Percentiles rank a stretch among this genome's conserved stretches.
Conservation (phyloP, 768 basidiomycete genomes). For the Pleurotus citrinopileatus region DNA sequence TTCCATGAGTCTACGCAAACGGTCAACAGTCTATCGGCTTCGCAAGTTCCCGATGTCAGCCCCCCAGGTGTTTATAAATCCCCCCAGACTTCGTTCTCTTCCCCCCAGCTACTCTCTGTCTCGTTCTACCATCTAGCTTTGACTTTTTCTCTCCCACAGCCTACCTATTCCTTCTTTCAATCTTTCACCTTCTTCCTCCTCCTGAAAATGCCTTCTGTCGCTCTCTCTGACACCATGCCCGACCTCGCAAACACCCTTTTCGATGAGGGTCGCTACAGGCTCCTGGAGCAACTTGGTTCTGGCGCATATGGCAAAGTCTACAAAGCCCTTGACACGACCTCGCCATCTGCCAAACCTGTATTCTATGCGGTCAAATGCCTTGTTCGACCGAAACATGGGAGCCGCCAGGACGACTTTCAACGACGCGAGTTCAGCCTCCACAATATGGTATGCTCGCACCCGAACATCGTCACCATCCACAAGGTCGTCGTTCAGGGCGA, state of each 20-base stretch:
- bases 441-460: conserved; percentile 46
- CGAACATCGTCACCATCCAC: conserved; percentile 69
- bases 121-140: conserved; percentile 11
- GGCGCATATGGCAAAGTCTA: conserved; percentile 83
- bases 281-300: conserved; percentile 62
- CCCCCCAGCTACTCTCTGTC: conserved; percentile 16
- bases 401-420: conserved; percentile 57
- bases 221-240: conserved; percentile 42
- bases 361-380: conserved; percentile 79
- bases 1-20: no score
- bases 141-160: conserved; percentile 15
- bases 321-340: conserved; percentile 54
- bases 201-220: conserved; percentile 34
- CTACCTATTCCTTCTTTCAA: conserved; percentile 15
- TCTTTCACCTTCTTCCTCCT: conserved; percentile 14
- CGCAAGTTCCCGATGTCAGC: conserved; percentile 1
- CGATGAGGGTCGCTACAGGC: conserved; percentile 56
- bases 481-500: conserved; percentile 56
- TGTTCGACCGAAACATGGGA: conserved; percentile 50
- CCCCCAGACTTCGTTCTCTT: not conserved
- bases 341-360: conserved; percentile 31
- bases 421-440: conserved; percentile 67
- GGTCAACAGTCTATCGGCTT: not conserved
- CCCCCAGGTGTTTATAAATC: conserved; percentile 7
- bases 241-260: conserved; percentile 50